Conservation (phyloP, 768 basidiomycete species). For the Trametes sanguinea region DNA sequence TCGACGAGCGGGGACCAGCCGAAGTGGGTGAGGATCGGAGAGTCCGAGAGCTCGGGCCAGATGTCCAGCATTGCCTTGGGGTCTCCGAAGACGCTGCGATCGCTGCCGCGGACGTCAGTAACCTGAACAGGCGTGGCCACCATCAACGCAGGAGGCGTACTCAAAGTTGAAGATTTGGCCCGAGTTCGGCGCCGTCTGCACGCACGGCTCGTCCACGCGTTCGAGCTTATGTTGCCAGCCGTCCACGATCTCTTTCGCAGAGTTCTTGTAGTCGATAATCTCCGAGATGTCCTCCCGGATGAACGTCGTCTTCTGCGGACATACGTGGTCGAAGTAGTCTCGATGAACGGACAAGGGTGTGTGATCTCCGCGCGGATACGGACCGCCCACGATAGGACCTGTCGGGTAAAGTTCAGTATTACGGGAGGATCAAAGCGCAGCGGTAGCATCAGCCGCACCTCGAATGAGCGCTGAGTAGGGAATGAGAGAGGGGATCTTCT, state of each 20-base stretch:
- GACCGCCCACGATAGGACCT: slow-evolving; percentile 47
- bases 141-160: neutral
- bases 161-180: slow-evolving; percentile 23
- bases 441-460: slow-evolving; percentile 34
- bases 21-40: slow-evolving; percentile 53
- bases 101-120: too few relatives aligned
- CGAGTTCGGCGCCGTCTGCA: slow-evolving; percentile 19
- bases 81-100: slow-evolving; percentile 26
- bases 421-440: neutral
- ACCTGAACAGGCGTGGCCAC: neutral
- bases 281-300: slow-evolving; percentile 31
- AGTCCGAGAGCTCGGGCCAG: slow-evolving; percentile 44
- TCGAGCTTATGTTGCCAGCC: slow-evolving; percentile 42
- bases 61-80: slow-evolving; percentile 31
- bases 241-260: slow-evolving; percentile 37
- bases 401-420: neutral
- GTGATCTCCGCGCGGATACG: slow-evolving; percentile 37
- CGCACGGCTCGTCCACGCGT: slow-evolving; percentile 38
- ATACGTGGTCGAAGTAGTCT: slow-evolving; percentile 43
- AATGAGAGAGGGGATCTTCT: slow-evolving; percentile 50
- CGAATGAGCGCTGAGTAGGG: slow-evolving; percentile 54
- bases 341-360: slow-evolving; percentile 40
- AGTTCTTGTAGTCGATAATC: slow-evolving; percentile 34
- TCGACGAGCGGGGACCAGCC: slow-evolving; percentile 56
- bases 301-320: slow-evolving; percentile 38